Percentiles rank a stretch among this genome's conserved stretches.
These are phyloP conservation scores for Neoboletus magnificus DNA, from an alignment of 768 basidiomycete species.

Conservation along the genomic window DNA sequence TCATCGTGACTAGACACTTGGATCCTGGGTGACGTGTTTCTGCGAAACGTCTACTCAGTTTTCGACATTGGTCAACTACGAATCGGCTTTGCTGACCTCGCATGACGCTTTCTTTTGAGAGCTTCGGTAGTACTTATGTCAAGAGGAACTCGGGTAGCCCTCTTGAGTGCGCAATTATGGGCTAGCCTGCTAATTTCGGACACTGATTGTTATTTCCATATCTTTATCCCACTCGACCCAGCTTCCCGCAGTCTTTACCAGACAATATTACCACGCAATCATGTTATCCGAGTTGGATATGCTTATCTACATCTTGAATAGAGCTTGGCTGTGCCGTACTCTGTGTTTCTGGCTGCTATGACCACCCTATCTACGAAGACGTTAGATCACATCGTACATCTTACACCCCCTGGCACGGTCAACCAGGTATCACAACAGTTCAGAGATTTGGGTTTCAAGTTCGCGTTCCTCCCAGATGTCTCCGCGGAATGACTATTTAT, in stretches of 20 bases:
- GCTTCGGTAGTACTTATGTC: neutral
- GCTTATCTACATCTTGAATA: neutral
- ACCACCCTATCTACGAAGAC: slow-evolving; percentile 37
- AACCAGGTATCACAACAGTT: slow-evolving; percentile 50
- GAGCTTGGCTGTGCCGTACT: neutral
- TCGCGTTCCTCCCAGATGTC: slow-evolving; percentile 10
- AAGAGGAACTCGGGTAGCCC: slow-evolving; percentile 2
- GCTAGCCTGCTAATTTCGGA: neutral
- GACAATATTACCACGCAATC: neutral
- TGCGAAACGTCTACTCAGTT: slow-evolving; percentile 44
- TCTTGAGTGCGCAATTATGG: neutral
- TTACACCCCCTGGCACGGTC: slow-evolving; percentile 63
- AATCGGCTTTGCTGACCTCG: slow-evolving; percentile 41
- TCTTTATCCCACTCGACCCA: neutral
- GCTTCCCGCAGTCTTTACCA: neutral
- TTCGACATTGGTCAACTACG: slow-evolving; percentile 40
- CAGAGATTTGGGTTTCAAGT: slow-evolving; percentile 65
- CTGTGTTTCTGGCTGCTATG: too few species aligned
- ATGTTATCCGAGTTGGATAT: neutral
- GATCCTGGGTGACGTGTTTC: slow-evolving; percentile 40
- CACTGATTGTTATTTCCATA: neutral
- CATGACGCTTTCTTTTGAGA: slow-evolving; percentile 4
- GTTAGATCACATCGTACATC: slow-evolving; percentile 69
- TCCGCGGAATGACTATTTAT: neutral
- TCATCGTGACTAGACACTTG: slow-evolving; percentile 22